These are phyloP conservation scores for Solanum pinnatisectum DNA, from an alignment of 257 asterid species.

Conservation along the genomic window DNA sequence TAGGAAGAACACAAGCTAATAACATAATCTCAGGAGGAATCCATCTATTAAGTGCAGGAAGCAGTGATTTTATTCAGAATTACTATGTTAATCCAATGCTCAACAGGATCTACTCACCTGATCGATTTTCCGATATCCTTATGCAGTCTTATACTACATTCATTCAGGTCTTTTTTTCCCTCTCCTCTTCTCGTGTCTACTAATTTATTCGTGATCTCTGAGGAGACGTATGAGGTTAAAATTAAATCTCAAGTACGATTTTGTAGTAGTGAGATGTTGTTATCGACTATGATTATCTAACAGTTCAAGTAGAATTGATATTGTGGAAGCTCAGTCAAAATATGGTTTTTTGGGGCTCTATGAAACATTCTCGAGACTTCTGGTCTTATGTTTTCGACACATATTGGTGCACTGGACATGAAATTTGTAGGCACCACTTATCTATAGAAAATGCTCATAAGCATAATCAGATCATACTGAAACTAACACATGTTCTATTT, in stretches of 20 bases:
- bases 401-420: accelerated
- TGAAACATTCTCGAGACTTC: neutral
- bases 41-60: conserved; percentile 73
- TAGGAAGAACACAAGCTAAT: conserved; percentile 40
- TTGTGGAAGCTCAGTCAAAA: neutral
- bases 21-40: conserved; percentile 53
- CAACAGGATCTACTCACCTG: conserved; percentile 32
- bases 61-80: conserved; percentile 77
- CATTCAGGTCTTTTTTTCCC: conserved; percentile 28
- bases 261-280: neutral
- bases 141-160: conserved; percentile 39
- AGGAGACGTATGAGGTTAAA: neutral
- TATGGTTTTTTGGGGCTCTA: neutral
- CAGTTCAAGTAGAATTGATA: neutral
- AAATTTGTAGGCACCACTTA: neutral
- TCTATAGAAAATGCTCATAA: neutral
- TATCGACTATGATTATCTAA: neutral
- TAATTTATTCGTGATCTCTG: neutral
- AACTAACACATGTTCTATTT: no score
- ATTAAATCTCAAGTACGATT: neutral
- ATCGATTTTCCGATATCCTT: conserved; percentile 56
- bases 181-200: neutral
- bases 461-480: no score
- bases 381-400: neutral
- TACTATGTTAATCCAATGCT: conserved; percentile 59